phyloP scores from a whole-genome alignment of 257 asterid genomes.

The Echites panduratus region DNA sequence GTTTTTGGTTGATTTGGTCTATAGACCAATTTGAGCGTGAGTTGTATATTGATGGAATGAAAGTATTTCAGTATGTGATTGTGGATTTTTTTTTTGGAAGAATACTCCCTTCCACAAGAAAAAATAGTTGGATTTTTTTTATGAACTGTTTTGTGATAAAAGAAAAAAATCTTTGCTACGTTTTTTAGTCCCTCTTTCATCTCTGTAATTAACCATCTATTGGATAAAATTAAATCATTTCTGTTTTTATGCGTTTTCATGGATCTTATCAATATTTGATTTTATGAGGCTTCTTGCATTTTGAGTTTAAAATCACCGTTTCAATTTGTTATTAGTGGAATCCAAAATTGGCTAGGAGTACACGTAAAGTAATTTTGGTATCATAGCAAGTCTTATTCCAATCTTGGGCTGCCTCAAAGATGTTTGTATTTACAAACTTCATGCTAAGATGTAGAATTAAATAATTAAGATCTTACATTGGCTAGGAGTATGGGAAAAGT shows the following conservation, averaged over 20 bases:
- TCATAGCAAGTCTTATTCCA: too few relatives aligned
- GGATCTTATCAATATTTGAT: neutral
- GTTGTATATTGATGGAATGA: neutral
- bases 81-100: neutral
- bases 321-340: too few relatives aligned
- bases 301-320: too few relatives aligned
- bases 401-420: too few relatives aligned
- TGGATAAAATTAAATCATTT: neutral
- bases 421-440: too few relatives aligned
- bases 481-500: neutral
- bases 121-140: neutral
- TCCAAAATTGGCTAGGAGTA: neutral
- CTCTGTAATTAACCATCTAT: neutral
- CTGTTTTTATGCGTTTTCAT: too few relatives aligned
- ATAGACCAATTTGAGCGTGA: neutral
- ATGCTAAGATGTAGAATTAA: neutral
- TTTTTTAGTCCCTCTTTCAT: too few relatives aligned
- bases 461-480: neutral
- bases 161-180: neutral
- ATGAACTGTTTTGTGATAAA: neutral
- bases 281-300: neutral
- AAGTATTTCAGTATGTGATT: neutral
- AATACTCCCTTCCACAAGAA: neutral
- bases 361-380: too few relatives aligned
- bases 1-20: neutral